These are phyloP conservation scores for Russula olivacea DNA, from an alignment of 768 basidiomycete species.

Conservation along the genomic window DNA sequence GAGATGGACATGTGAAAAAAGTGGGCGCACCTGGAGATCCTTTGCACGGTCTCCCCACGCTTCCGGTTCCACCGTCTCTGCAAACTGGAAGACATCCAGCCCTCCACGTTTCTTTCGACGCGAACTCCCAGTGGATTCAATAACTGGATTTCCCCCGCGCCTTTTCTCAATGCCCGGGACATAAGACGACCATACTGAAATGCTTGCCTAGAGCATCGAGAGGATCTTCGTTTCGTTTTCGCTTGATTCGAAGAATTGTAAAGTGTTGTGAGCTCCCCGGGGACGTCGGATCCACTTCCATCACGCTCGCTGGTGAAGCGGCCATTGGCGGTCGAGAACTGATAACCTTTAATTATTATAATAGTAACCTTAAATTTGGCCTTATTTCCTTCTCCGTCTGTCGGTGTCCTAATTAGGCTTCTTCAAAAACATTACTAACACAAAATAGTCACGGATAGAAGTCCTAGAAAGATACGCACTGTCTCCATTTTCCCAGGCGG, in stretches of 20 bases:
- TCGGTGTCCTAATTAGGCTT: too few species aligned
- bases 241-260: constrained; percentile 76
- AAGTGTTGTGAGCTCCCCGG: constrained; percentile 38
- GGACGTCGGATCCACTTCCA: constrained; percentile 20
- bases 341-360: too few species aligned
- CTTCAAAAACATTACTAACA: too few species aligned
- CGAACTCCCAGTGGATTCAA: constrained; percentile 46
- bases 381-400: too few species aligned
- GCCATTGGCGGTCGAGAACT: too few species aligned
- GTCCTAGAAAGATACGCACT: too few species aligned
- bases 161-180: constrained; percentile 4
- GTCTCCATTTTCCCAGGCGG: too few species aligned
- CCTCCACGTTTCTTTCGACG: constrained; percentile 50
- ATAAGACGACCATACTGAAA: constrained; percentile 11
- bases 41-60: constrained; percentile 61
- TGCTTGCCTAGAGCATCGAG: constrained; percentile 69
- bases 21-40: constrained; percentile 53
- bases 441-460: too few species aligned
- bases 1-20: neutral
- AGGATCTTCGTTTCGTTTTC: constrained; percentile 77
- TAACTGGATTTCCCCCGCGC: constrained; percentile 36
- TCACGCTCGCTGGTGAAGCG: neutral
- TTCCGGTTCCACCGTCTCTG: constrained; percentile 66
- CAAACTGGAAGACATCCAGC: constrained; percentile 70
- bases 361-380: too few species aligned